These are phyloP conservation scores for Kwoniella mangroviensis DNA, from an alignment of 768 basidiomycete species.

Conservation along the genomic window DNA sequence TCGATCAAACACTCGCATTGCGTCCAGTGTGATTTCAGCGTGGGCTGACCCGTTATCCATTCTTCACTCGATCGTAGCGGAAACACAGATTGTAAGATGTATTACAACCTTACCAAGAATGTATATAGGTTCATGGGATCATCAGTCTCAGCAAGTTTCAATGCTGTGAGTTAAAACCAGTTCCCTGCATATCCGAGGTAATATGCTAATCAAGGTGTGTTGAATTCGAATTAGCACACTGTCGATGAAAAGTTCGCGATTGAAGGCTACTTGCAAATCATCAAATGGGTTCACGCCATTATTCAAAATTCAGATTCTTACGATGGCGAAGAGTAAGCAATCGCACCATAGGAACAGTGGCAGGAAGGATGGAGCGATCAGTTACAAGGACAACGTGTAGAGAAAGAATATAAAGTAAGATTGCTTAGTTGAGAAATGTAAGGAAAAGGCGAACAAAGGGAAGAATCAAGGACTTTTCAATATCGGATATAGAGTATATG, in stretches of 20 bases:
- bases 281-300: slow-evolving; percentile 54
- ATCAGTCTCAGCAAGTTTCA: slow-evolving; percentile 19
- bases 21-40: too few relatives aligned
- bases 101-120: slow-evolving; percentile 53
- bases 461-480: background rate
- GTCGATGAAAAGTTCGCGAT: slow-evolving; percentile 55
- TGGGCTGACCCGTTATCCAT: too few relatives aligned
- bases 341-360: too few relatives aligned
- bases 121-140: slow-evolving; percentile 53
- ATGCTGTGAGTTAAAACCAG: slow-evolving; percentile 33
- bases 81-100: slow-evolving; percentile 55
- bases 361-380: too few relatives aligned
- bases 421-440: background rate
- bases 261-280: slow-evolving; percentile 44
- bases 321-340: slow-evolving; percentile 42
- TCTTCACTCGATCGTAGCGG: too few relatives aligned
- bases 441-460: background rate
- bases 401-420: background rate
- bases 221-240: slow-evolving; percentile 43
- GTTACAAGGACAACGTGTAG: too few relatives aligned
- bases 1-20: too few relatives aligned
- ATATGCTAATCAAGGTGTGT: background rate
- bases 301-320: slow-evolving; percentile 54
- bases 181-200: too few relatives aligned
- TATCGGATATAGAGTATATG: background rate